Base-by-base conservation (phyloP, 805 yeast species). In the Teunomyces cretensis region DNA sequence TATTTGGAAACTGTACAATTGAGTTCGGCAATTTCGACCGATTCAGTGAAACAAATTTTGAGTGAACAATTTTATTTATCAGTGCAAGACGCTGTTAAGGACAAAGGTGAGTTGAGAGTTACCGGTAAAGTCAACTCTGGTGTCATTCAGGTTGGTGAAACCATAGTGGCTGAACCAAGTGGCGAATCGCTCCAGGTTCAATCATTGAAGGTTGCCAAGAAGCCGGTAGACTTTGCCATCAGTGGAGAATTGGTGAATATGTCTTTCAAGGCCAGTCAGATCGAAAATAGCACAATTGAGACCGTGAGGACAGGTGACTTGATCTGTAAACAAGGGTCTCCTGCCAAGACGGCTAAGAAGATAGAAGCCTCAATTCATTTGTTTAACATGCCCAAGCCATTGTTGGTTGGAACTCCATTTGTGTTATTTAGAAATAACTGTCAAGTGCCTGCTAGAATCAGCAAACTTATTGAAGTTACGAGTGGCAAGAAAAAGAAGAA, bases 361-460 rank as follows among this genome's bases (percentile, higher is more conserved):
- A 65, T 72, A 43, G 54, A 50, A 3, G 66, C 64, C 15, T 43
- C 55, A 4, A 42, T 72, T 36, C 63, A 53, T 44, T 58, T 72
- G 40, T 72, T 72, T 53, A 64, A 72, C 47, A 60, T 82, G 55
- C 74, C 74, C 30, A 75, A 87, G 51, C 97, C 97, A 0, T 64
- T 90, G 38, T 67, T 90, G 33, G 82, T 84, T 11, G 97, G 97
- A 6, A 76, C 95, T 0, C 84, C 91, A 33, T 75, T 89, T 51
- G 78, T 88, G 33, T 62, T 88, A 42, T 89, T 90, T 65, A 76
- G 91, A 48, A 90, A 91, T 50, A 83, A 88, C 46, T 75, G 81
- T 19, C 81, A 84, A 35, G 79, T 80, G 33, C 88, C 94, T 1
- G 89, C 89, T 4, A 77, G 83, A 50, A 67, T 90, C 15, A 57